Evolutionary conservation across 805 yeast species (phyloP).

Genomic region (Millerago galiae): DNA sequence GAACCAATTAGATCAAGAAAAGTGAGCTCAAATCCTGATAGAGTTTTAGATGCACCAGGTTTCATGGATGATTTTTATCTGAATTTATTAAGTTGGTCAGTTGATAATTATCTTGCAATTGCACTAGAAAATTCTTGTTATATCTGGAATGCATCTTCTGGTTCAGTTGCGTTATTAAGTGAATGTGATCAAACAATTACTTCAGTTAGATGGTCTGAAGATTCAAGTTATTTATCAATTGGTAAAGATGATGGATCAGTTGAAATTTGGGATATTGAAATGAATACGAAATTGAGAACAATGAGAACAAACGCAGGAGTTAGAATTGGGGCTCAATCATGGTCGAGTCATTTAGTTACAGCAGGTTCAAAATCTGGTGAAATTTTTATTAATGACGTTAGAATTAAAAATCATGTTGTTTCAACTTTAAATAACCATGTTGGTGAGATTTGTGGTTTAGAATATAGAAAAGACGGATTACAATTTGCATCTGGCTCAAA

Average conservation of each 20-base stretch:
- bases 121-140: conserved; percentile 81
- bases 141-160: conserved; percentile 86
- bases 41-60: conserved; percentile 95
- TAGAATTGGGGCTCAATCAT: conserved; percentile 75
- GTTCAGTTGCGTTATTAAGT: conserved; percentile 63
- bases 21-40: conserved; percentile 81
- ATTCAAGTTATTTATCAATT: conserved; percentile 77
- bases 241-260: conserved; percentile 79
- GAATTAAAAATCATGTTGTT: conserved; percentile 72
- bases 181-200: conserved; percentile 56
- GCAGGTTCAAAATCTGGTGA: conserved; percentile 87
- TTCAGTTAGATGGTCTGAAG: conserved; percentile 86
- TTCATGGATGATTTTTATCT: conserved; percentile 87
- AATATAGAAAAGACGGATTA: conserved; percentile 77
- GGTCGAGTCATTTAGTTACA: conserved; percentile 77
- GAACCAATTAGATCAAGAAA: conserved; percentile 68
- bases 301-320: conserved; percentile 64
- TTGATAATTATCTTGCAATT: conserved; percentile 73
- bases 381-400: conserved; percentile 83
- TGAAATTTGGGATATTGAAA: conserved; percentile 92
- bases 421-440: conserved; percentile 56
- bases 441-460: conserved; percentile 91
- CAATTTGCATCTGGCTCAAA: conserved; percentile 92
- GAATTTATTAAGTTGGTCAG: conserved; percentile 84
- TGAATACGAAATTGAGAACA: conserved; percentile 66